These are phyloP conservation scores for Aspergillus cavernicola DNA, from an alignment of 495 filamentous ascomycete species.

Conservation along the genomic window DNA sequence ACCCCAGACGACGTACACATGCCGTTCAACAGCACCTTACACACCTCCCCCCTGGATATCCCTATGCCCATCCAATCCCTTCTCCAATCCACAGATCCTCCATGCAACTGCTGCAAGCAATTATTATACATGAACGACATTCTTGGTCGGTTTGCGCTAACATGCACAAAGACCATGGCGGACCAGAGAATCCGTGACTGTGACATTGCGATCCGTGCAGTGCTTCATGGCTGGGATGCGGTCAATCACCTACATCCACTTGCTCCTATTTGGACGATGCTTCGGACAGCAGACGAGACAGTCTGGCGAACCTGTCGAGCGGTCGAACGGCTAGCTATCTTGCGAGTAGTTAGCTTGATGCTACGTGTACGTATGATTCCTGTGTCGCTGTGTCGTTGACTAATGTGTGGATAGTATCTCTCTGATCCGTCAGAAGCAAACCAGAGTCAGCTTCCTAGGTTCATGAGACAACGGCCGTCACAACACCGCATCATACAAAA, in stretches of 20 bases:
- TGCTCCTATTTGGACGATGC: conserved; percentile 14
- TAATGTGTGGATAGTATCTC: conserved; percentile 3
- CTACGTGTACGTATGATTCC: conserved; percentile 8
- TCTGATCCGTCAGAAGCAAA: conserved; percentile 11
- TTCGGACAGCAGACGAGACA: conserved; percentile 10
- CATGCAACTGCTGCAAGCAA: conserved; percentile 6
- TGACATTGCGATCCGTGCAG: conserved; percentile 13
- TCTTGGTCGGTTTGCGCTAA: conserved; percentile 1
- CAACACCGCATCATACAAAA: conserved; percentile 15
- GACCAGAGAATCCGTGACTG: conserved; percentile 9
- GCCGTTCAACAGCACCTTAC: conserved; percentile 7
- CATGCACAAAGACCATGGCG: background rate
- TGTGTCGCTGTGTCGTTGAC: background rate
- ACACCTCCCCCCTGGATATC: conserved; percentile 8
- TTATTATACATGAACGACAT: conserved; percentile 13
- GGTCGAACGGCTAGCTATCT: conserved; percentile 6
- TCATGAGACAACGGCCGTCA: conserved; percentile 15
- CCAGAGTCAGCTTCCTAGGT: conserved; percentile 3
- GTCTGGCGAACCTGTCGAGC: conserved; percentile 12
- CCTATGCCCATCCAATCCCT: conserved; percentile 3
- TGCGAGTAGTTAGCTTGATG: conserved; percentile 15
- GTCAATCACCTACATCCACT: conserved; percentile 7
- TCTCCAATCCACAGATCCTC: background rate
- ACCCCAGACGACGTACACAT: background rate
- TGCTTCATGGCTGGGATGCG: conserved; percentile 12